Base-by-base conservation (phyloP, 1,284 basidiomycete species). In the Ustilago xerochloae region DNA sequence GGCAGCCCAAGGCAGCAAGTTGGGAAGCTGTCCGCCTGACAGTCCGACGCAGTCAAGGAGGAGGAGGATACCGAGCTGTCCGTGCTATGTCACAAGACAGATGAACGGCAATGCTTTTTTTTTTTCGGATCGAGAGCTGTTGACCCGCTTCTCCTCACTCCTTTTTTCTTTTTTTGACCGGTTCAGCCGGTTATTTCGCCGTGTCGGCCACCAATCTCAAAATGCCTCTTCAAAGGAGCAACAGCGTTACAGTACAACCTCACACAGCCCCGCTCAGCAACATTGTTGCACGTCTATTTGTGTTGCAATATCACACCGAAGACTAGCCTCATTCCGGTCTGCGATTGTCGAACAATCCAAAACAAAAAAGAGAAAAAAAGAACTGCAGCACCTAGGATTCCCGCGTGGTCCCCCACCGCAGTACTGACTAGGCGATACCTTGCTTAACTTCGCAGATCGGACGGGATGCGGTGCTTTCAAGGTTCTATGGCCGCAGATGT, bases 351-450 rank as follows among this genome's bases (percentile, higher is more conserved):
- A n/a, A n/a, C n/a, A n/a, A n/a, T n/a, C n/a, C n/a, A n/a, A n/a
- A n/a, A n/a, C n/a, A n/a, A n/a, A n/a, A n/a, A n/a, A n/a, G n/a
- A n/a, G n/a, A n/a, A n/a, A 43, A 55, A 45, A 80, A 88, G 87
- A 90, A 89, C 89, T 89, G 90, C 89, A 88, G 88, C 90, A 90
- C 89, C 89, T 87, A 90, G 89, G 90, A 90, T 90, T 90, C 90
- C 89, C 89, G 87, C 87, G 89, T 91, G 90, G 90, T 90, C 90
- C 90, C 90, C 90, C 89, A 90, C 90, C 89, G 87, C 90, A 89
- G 90, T 91, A 91, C 90, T 91, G 89, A 90, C 90, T 90, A 85
- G 88, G 89, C 89, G 88, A 89, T 88, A 90, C 89, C 88, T 87
- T 87, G 89, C 87, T 91, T 91, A 89, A 90, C 89, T 90, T 88